Percentiles rank a stretch among this genome's conserved stretches.
Conservation (phyloP, 768 basidiomycete genomes). For the Mycena chlorophos region DNA sequence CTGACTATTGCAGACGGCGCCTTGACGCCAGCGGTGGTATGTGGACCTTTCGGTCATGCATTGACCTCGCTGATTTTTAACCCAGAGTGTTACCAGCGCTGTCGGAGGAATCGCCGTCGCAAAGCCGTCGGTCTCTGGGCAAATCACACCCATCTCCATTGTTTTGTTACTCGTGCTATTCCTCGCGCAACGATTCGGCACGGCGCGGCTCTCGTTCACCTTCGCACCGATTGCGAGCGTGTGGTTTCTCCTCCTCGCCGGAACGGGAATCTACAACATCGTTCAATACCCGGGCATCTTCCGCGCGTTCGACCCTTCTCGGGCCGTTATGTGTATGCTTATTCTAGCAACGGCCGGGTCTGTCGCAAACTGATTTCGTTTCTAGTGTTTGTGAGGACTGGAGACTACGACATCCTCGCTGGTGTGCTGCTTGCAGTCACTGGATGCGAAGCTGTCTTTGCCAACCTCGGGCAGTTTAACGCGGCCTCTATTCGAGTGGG, state of each 20-base stretch:
- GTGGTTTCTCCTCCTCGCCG: slow-evolving; percentile 55
- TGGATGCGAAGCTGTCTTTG: slow-evolving; percentile 68
- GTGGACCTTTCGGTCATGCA: slow-evolving; percentile 6
- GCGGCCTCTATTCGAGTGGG: slow-evolving; percentile 54
- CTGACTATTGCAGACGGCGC: slow-evolving; percentile 70
- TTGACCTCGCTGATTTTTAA: not conserved
- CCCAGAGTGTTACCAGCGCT: slow-evolving; percentile 55
- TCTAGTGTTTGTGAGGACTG: slow-evolving; percentile 64
- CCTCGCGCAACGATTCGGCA: slow-evolving; percentile 60
- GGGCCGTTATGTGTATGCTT: slow-evolving; percentile 58
- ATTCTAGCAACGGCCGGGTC: not conserved
- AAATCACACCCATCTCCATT: slow-evolving; percentile 61
- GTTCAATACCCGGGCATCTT: slow-evolving; percentile 56
- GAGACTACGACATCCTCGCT: slow-evolving; percentile 58
- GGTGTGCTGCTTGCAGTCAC: slow-evolving; percentile 70
- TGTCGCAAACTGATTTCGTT: not conserved
- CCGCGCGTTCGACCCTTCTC: slow-evolving; percentile 66
- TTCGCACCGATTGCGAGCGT: slow-evolving; percentile 56
- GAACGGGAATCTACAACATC: slow-evolving; percentile 60
- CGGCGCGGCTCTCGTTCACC: slow-evolving; percentile 45
- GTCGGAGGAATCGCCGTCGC: slow-evolving; percentile 70
- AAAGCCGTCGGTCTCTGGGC: slow-evolving; percentile 43
- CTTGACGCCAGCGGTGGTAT: slow-evolving; percentile 63
- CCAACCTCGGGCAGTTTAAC: slow-evolving; percentile 72
- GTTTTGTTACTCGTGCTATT: slow-evolving; percentile 61